A percentile compares a stretch with the other conserved stretches of the same genome.
These are phyloP conservation scores for Medicago arabica DNA, from an alignment of 306 rosid species.

Conservation along the genomic window DNA sequence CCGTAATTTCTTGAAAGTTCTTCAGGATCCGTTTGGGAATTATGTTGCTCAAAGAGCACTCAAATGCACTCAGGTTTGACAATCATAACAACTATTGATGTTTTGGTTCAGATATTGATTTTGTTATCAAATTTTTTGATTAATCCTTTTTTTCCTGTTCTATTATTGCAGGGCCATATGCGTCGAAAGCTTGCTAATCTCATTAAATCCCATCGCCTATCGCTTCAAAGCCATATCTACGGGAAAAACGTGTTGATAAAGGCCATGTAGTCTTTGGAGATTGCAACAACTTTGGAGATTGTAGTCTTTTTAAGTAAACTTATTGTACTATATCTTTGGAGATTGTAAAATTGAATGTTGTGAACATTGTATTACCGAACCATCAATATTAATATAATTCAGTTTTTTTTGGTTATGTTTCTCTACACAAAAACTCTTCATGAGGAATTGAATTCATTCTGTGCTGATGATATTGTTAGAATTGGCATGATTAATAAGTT, in stretches of 20 bases:
- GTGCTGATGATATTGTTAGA: no score
- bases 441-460: no score
- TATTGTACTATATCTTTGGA: not conserved
- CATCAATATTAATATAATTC: no score
- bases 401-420: no score
- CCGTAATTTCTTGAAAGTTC: slow-evolving; percentile 31
- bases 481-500: no score
- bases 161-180: slow-evolving; percentile 16
- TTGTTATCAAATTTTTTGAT: not conserved
- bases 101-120: not conserved
- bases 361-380: no score
- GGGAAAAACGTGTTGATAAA: slow-evolving; percentile 28
- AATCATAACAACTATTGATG: no score
- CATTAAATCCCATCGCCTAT: not conserved
- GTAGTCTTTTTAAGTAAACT: not conserved
- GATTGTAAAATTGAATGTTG: no score
- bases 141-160: not conserved
- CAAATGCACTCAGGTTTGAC: slow-evolving; percentile 42
- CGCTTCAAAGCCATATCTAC: not conserved
- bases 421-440: no score
- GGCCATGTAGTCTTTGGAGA: not conserved
- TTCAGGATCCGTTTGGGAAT: slow-evolving; percentile 51
- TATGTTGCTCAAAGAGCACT: slow-evolving; percentile 57
- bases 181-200: not conserved
- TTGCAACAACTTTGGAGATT: not conserved